Evolutionary conservation across 192 early-diverging fungal genomes (phyloP), one percentile per base, ranked within the genome.

Genomic region (Podila minutissima): DNA sequence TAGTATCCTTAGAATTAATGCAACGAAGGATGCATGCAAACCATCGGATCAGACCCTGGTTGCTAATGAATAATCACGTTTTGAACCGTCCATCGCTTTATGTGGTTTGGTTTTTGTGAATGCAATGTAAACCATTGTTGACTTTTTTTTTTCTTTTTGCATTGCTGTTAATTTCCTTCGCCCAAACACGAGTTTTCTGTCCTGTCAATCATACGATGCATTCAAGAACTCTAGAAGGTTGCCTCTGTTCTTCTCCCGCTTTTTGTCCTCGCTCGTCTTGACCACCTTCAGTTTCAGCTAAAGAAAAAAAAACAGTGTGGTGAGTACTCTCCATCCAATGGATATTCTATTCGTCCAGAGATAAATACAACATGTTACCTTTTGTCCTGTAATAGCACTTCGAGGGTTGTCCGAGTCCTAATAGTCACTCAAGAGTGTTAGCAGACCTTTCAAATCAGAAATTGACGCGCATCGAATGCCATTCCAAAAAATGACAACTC

Each of bases 221-320:
- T 79, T 79, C 33, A 79, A 33, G 22, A 72, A 79, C 10, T 79
- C 76, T 24, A 79, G 62, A 31, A 79, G 70, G 58, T 28, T 79
- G 15, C 76, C 76, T 62, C 76, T 46, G 24, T 79, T 79, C 55
- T 79, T 79, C 22, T 79, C 76, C 3, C 76, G 76, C 33, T 79
- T 79, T 65, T 79, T 79, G 62, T 79, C 76, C 29, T 72, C 57
- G 24, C 76, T 79, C 3, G 76, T 67, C 51, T 79, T 79, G 24
- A 66, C 69, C 5, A 79, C 70, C 28, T 79, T 79, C 0, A 79
- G 55, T 29, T 79, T 79, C 17, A 79, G 51, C 75, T n/a, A n/a
- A n/a, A n/a, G n/a, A n/a, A n/a, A n/a, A n/a, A n/a, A n/a, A n/a
- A n/a, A 50, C 24, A 15, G 1, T 20, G 33, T 17, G 58, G 48